phyloP scores from a whole-genome alignment of 345 rosid genomes.

The Durio zibethinus region DNA sequence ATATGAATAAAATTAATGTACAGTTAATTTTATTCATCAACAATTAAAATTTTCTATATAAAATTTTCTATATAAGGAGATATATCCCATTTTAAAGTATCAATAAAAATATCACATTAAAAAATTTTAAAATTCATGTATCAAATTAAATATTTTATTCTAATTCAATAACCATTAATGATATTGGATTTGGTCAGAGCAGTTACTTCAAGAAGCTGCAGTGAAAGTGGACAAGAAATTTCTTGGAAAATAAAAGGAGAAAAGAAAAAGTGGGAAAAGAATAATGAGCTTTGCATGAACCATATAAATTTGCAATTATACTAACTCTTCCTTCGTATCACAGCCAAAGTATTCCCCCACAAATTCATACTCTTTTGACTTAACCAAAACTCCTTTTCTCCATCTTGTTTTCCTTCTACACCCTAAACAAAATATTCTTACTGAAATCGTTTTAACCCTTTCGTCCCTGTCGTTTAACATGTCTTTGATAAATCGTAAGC shows the following conservation, averaged over 20 bases:
- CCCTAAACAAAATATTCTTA: neutral
- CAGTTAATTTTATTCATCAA: too few relatives aligned
- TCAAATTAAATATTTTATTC: too few relatives aligned
- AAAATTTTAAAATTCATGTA: too few relatives aligned
- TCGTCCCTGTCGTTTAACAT: neutral
- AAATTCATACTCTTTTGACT: neutral
- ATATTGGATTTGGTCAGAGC: neutral
- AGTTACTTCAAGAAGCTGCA: neutral
- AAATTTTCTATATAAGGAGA: too few relatives aligned
- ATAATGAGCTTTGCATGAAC: too few relatives aligned
- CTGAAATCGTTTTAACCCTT: neutral
- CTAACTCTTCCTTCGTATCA: neutral
- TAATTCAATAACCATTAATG: too few relatives aligned
- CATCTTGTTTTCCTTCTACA: neutral
- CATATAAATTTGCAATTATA: neutral
- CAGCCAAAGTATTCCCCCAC: neutral
- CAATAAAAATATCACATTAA: too few relatives aligned
- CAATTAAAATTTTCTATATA: too few relatives aligned
- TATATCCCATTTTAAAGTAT: too few relatives aligned
- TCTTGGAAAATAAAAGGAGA: neutral
- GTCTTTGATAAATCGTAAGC: neutral
- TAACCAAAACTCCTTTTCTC: neutral
- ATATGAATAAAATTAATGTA: too few relatives aligned
- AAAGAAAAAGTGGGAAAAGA: neutral
- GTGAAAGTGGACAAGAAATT: neutral